Evolutionary conservation across 225 moss, liverwort and hornwort species (phyloP), one percentile per base, ranked within the genome.

Genomic region (Takakia lepidozioides): DNA sequence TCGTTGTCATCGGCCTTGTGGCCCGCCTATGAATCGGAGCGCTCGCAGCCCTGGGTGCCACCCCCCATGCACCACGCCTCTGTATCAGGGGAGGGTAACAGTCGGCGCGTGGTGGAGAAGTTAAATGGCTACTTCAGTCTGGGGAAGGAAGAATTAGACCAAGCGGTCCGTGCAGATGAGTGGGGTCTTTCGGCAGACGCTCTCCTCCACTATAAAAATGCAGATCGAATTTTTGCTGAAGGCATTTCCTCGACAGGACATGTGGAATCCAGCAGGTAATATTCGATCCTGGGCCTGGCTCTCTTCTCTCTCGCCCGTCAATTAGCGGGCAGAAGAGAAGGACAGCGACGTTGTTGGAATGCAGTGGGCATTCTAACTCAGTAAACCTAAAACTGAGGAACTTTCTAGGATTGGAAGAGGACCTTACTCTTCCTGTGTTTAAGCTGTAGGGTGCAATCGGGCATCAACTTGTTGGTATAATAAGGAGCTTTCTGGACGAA

Each of bases 81-180:
- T 48, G 74, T 71, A 41, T 46, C 66, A 53, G 59, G 63, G 13
- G 70, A 66, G 17, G 63, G 74, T 24, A 67, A 95, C 60, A 84
- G 86, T 10, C 88, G 86, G 70, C 93, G 93, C 11, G 86, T 69
- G 26, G 80, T 89, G 67, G 69, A 86, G 49, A 93, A 86, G 52
- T 52, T 93, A 56, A 88, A 76, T 63, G 93, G 88, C 2, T 89
- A 88, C 49, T 93, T 93, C 59, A 74, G 71, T 58, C 64, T 93
- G 54, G 93, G 78, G n/a, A 89, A 93, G 59, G 70, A 74, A 51
- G 88, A 88, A 74, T 81, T 93, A 43, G 88, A 93, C 54, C 88
- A 89, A 74, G 93, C 86, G 34, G 70, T 95, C 45, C 84, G 89
- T 24, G 81, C 89, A 19, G 89, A 93, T 28, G 88, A 93, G 68